phyloP scores from a whole-genome alignment of 768 basidiomycete genomes.

The Boletus insuetus region DNA sequence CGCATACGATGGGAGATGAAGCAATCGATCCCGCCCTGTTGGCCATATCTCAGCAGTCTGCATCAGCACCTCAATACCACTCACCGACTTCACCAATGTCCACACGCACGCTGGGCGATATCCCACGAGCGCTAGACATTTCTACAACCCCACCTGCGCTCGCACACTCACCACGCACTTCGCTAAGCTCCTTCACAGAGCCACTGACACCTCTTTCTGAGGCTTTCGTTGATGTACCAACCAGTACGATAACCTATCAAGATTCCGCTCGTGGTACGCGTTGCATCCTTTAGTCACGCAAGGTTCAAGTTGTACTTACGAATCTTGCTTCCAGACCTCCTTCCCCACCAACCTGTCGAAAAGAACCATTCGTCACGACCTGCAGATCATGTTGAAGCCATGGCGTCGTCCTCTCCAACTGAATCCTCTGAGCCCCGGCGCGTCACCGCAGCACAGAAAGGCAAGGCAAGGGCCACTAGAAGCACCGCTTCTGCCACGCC shows the following conservation, averaged over 20 bases:
- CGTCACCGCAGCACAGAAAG: conserved; percentile 11
- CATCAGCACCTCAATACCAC: background rate
- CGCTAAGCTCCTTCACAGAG: conserved; percentile 30
- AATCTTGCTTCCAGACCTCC: conserved; percentile 3
- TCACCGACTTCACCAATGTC: background rate
- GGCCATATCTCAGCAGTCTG: conserved; percentile 23
- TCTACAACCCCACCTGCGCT: conserved; percentile 20
- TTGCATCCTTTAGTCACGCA: background rate
- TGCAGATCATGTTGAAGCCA: background rate
- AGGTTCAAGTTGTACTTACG: conserved; percentile 1
- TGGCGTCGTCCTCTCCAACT: background rate
- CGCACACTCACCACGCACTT: conserved; percentile 29
- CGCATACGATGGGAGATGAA: conserved; percentile 15
- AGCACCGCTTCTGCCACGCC: background rate
- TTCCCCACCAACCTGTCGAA: background rate
- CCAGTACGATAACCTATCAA: background rate
- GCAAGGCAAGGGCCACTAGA: conserved; percentile 10
- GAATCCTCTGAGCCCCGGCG: background rate
- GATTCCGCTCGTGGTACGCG: conserved; percentile 11
- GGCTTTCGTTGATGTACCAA: conserved; percentile 7
- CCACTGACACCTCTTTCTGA: conserved; percentile 26
- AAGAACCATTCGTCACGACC: background rate
- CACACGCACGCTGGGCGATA: background rate
- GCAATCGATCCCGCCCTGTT: conserved; percentile 34
- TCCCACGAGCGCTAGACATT: conserved; percentile 1